Evolutionary conservation across 2,329 filamentous ascomycete species (phyloP), one percentile per base, ranked within the genome.

Genomic region (Leptographium radiaticola): DNA sequence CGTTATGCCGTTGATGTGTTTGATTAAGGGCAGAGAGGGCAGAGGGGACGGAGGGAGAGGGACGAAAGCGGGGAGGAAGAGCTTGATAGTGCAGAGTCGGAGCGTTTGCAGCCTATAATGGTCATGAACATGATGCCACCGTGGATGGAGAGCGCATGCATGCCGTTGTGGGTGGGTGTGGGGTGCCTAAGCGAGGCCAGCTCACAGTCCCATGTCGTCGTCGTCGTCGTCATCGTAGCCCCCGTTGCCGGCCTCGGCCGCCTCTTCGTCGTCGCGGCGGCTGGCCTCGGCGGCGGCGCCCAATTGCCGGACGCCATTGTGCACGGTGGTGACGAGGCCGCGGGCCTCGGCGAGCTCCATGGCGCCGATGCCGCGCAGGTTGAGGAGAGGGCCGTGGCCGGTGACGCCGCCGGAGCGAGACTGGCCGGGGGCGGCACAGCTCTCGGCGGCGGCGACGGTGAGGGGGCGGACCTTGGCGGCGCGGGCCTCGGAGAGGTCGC

Each of bases 291-390:
- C 82, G 42, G 86, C 89, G 2, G 84, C 82, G 11, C 89, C 89
- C 51, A 97, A 80, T 72, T 82, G 90, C 62, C 89, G 80, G 62
- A 97, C 75, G 6, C 87, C 89, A 66, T 97, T 90, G 59, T 97
- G 84, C 2, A 96, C 88, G 1, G 87, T 87, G 1, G 81, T 75
- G 57, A 97, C 81, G 64, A 96, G 95, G 0, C 82, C 84, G 62
- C 91, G 78, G 53, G 83, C 87, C 71, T 97, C 91, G 0, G 87
- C 85, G 49, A 97, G 75, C 71, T 98, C 93, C 85, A 97, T 89
- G 2, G 87, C 87, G 2, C 93, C 93, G 0, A 97, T 86, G 25
- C 91, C 91, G 2, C 75, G 68, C 54, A 85, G 60, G 54, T 73
- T 79, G 65, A 31, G 20, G 13, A 16, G 12, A 6, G 86, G 77